Conservation (phyloP, 2,329 filamentous ascomycete species). For the Colletotrichum scovillei region DNA sequence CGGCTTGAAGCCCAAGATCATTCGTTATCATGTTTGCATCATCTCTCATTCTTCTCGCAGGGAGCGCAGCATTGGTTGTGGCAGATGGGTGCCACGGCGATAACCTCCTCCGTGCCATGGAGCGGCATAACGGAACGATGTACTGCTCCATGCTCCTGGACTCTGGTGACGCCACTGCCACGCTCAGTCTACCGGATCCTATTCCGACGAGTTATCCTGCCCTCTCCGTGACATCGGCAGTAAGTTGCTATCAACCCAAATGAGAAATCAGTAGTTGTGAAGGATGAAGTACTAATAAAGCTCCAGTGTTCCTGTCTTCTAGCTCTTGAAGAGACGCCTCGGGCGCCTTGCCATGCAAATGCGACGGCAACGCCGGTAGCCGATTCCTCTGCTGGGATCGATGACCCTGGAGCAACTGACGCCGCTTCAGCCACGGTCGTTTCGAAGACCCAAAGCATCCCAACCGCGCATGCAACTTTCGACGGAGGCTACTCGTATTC, state of each 20-base stretch:
- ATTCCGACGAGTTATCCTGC: constrained; percentile 21
- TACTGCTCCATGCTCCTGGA: constrained; percentile 28
- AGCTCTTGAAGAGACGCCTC: not conserved
- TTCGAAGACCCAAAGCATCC: not conserved
- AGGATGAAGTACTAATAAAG: no score
- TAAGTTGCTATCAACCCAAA: not conserved
- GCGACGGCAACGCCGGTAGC: not conserved
- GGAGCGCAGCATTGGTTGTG: not conserved
- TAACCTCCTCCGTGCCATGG: constrained; percentile 33
- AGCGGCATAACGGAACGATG: constrained; percentile 21
- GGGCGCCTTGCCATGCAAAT: not conserved
- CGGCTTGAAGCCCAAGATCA: not conserved
- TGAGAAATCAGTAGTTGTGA: no score
- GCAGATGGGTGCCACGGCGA: constrained; percentile 30
- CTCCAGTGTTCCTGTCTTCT: constrained; percentile 4
- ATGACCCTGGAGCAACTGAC: no score
- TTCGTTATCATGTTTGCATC: not conserved
- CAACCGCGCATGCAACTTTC: not conserved
- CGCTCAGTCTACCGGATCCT: not conserved
- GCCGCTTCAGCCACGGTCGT: not conserved
- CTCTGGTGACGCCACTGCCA: not conserved
- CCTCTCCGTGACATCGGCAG: constrained; percentile 16
- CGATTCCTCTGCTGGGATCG: not conserved
- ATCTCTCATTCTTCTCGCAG: not conserved
- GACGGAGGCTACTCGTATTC: constrained; percentile 25